These are phyloP conservation scores for Penicillium sp. DNA, from an alignment of 2,329 filamentous ascomycete species.

Conservation along the genomic window DNA sequence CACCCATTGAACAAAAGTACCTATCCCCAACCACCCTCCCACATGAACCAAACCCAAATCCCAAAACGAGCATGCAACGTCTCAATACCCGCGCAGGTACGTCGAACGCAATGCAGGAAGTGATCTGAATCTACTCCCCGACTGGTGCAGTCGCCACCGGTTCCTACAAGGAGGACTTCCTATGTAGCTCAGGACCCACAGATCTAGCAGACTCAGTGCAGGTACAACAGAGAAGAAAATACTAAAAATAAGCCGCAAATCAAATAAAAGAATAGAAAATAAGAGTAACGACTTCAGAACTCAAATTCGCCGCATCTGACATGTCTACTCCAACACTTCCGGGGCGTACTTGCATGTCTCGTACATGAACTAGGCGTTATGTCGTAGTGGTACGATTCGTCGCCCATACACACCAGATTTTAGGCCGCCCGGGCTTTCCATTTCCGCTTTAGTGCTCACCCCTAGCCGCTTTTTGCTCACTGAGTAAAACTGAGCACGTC, in stretches of 20 bases:
- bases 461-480: no score
- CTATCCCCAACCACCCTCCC: background rate
- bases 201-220: conserved; percentile 17
- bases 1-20: conserved; percentile 8
- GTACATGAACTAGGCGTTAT: no score
- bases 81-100: background rate
- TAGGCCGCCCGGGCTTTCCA: no score
- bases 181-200: conserved; percentile 16
- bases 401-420: no score
- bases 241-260: no score
- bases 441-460: no score
- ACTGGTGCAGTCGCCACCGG: conserved; percentile 13
- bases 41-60: background rate
- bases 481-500: no score
- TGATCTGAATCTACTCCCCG: conserved; percentile 17
- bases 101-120: background rate
- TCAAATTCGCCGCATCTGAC: conserved; percentile 28
- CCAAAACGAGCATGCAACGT: background rate
- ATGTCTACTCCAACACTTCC: conserved; percentile 16
- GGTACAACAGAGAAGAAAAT: conserved; percentile 4
- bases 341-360: conserved; percentile 9
- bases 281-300: conserved; percentile 22
- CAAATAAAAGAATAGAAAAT: no score
- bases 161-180: conserved; percentile 22
- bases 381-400: no score